Percentiles rank a stretch among this genome's conserved stretches.
These are phyloP conservation scores for Amanita exitialis DNA, from an alignment of 768 basidiomycete genomes.

Conservation along the genomic window DNA sequence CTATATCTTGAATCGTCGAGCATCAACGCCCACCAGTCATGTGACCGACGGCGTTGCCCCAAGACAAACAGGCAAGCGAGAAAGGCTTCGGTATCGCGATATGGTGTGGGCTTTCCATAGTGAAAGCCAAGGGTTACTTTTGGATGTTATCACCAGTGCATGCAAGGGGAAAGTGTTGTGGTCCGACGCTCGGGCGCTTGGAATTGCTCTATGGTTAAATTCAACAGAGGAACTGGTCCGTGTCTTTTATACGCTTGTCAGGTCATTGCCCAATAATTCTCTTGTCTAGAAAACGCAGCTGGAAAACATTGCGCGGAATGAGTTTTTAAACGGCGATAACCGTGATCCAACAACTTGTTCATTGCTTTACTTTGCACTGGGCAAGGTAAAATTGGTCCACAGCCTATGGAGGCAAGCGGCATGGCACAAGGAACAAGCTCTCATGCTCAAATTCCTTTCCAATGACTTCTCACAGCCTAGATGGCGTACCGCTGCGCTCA, in stretches of 20 bases:
- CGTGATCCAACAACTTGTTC: slow-evolving; percentile 88
- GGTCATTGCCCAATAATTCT: neutral
- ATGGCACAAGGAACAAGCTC: slow-evolving; percentile 82
- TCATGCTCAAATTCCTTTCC: slow-evolving; percentile 86
- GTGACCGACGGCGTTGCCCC: slow-evolving; percentile 31
- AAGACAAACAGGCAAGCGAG: slow-evolving; percentile 41
- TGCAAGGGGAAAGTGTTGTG: slow-evolving; percentile 85
- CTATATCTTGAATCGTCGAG: slow-evolving; percentile 70
- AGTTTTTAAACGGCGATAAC: slow-evolving; percentile 80
- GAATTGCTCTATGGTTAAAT: slow-evolving; percentile 82
- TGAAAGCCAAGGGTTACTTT: slow-evolving; percentile 80
- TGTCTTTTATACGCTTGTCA: neutral
- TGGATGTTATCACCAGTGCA: slow-evolving; percentile 57
- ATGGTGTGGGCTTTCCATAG: slow-evolving; percentile 97
- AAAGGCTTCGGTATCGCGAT: slow-evolving; percentile 84
- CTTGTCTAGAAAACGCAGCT: slow-evolving; percentile 59
- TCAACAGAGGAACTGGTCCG: slow-evolving; percentile 71
- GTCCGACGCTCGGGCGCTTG: slow-evolving; percentile 80
- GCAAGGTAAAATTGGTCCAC: slow-evolving; percentile 86
- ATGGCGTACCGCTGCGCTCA: slow-evolving; percentile 89
- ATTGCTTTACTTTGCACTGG: slow-evolving; percentile 89
- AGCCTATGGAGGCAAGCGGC: slow-evolving; percentile 93
- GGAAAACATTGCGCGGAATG: slow-evolving; percentile 84
- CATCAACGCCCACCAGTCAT: slow-evolving; percentile 21
- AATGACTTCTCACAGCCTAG: slow-evolving; percentile 81